Base-by-base conservation (phyloP, 1,284 basidiomycete species). In the Mycena citricolor region DNA sequence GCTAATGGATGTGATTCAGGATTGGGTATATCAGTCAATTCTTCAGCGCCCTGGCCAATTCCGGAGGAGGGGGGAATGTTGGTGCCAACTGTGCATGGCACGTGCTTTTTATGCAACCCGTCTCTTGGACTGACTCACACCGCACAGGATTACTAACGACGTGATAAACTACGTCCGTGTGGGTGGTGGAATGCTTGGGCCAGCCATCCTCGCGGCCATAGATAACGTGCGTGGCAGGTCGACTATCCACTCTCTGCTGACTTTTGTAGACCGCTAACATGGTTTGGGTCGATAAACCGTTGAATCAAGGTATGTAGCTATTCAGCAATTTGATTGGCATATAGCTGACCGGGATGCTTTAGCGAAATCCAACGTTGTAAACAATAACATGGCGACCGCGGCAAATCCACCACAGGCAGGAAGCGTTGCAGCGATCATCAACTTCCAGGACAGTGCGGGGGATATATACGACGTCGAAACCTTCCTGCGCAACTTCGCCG, bases 351-450 rank as follows among this genome's bases (percentile, higher is more conserved):
- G n/a, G n/a, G n/a, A n/a, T n/a, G n/a, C n/a, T n/a, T n/a, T 39
- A 52, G 51, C 51, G 25, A 52, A 52, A 31, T 52, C 51, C 19
- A 52, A 52, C 39, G 39, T 52, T 10, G 51, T 49, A 4, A 39
- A 41, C 19, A 16, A 51, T 13, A 49, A 45, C 33, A 30, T 17
- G 21, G 30, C n/a, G 12, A 20, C 38, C 5, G 28, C 47, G 7
- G 16, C 11, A 4, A 26, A 49, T 13, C 51, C 51, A 4, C 51
- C 51, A 8, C 47, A 49, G 35, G 5, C 19, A 4, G 32, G 19
- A 4, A 42, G 17, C 12, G 35, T 41, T 5, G 30, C 22, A 1
- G 14, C 8, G 4, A 52, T 50, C 20, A 21, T 24, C 7, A 31
- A 47, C 39, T 51, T 51, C 17, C 7, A 4, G 3, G n/a, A 6